A percentile compares a stretch with the other conserved stretches of the same genome.
These are phyloP conservation scores for Serendipita sp. DNA, from an alignment of 768 basidiomycete species.

Conservation along the genomic window DNA sequence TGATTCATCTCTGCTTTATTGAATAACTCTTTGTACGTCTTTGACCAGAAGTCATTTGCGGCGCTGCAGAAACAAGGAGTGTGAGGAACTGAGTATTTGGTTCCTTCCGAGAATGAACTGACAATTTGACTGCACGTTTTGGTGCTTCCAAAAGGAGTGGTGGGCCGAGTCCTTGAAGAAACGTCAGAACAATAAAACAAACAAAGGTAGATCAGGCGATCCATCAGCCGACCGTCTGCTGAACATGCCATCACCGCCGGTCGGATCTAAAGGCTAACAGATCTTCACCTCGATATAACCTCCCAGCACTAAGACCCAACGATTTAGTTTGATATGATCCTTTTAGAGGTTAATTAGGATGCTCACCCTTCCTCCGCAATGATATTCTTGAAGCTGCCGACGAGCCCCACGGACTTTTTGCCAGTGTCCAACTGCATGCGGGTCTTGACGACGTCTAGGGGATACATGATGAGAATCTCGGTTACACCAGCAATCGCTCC, in stretches of 20 bases:
- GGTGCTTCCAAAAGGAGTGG: constrained; percentile 93
- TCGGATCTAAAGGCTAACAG: not conserved
- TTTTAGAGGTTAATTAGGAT: constrained; percentile 15
- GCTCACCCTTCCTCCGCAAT: constrained; percentile 78
- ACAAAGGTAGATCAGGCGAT: not conserved
- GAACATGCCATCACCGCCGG: too few relatives aligned
- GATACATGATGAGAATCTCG: constrained; percentile 56
- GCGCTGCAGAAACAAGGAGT: constrained; percentile 30
- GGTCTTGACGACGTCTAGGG: constrained; percentile 91
- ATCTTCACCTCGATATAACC: constrained; percentile 68
- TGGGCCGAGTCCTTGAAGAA: constrained; percentile 62
- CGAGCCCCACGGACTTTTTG: constrained; percentile 55
- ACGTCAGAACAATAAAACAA: not conserved
- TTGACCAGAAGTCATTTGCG: constrained; percentile 94
- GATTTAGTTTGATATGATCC: constrained; percentile 6
- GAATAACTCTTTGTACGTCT: constrained; percentile 42
- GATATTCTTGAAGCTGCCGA: constrained; percentile 72
- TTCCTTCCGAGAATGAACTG: constrained; percentile 17
- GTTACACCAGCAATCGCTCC: constrained; percentile 88
- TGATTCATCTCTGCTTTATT: constrained; percentile 82
- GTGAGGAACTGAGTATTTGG: constrained; percentile 7
- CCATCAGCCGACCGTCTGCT: too few relatives aligned
- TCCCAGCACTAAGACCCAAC: constrained; percentile 37
- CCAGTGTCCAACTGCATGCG: constrained; percentile 95
- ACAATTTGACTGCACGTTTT: constrained; percentile 96